Base-by-base conservation (phyloP, 805 yeast species). In the Ogataea neopini region DNA sequence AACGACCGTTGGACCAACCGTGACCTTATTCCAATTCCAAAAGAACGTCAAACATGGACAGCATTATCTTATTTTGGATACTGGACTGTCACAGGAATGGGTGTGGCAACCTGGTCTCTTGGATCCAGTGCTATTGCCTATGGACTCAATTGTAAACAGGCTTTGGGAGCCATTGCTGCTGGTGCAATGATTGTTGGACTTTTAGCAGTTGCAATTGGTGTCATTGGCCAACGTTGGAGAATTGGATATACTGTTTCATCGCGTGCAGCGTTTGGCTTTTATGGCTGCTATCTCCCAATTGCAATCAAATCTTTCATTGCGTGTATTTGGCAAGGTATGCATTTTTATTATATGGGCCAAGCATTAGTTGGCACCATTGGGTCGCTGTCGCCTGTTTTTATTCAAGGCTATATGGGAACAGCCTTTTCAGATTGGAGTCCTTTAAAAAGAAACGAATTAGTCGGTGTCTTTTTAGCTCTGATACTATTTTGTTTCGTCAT, bases 211-310 rank as follows among this genome's bases (percentile, higher is more conserved):
- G 68, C 76, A 7, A 77, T 77, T 57, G 74, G 79, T n/a, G 67
- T 66, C 45, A 79, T 79, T 5, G 84, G 84, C 25, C 60, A 63
- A n/a, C 72, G 75, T 39, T 76, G 73, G 66, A 77, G 75, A 52
- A 68, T 77, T 40, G 80, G 81, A 0, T 77, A 68, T 55, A 71
- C 81, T 4, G 67, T 77, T 10, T 67, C 68, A 40, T 64, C 71
- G 13, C 59, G 82, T 37, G 69, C 70, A 38, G 61, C 73, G 0
- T 77, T 68, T 62, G 82, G 83, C 1, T 65, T 76, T 40, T 61
- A 67, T 45, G 80, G 81, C 3, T 67, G 78, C 8, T 64, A 59
- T 41, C 46, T 76, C 32, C 76, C 75, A 11, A 64, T 77, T 36
- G 54, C 69, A 3, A 69, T 72, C 46, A 66, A 81, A 56, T 66